A percentile compares a stretch with the other conserved stretches of the same genome.
Conservation (phyloP, 148 eudicot species). For the Rhododendron henanense region DNA sequence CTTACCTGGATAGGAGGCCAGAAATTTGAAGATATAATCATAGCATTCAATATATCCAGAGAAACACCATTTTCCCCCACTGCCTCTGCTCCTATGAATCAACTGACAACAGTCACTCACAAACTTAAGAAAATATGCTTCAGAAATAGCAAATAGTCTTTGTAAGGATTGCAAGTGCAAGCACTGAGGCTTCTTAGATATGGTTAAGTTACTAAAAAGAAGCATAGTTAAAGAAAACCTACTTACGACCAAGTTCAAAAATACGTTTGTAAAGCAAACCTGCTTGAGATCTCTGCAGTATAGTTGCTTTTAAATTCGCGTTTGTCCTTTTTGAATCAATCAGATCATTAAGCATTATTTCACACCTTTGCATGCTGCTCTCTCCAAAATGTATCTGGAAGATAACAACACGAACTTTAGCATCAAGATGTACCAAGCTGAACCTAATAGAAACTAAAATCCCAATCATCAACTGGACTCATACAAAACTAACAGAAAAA, state of each 20-base stretch:
- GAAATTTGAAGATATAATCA: slow-evolving; percentile 90
- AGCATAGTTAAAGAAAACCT: neutral
- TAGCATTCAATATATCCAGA: slow-evolving; percentile 64
- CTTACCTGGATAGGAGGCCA: slow-evolving; percentile 98
- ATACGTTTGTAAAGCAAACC: slow-evolving; percentile 27
- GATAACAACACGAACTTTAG: slow-evolving; percentile 11
- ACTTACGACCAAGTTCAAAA: neutral
- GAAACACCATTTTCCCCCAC: slow-evolving; percentile 45
- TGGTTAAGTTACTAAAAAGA: neutral
- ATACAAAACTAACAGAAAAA: slow-evolving; percentile 3
- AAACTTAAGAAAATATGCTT: neutral
- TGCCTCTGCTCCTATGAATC: slow-evolving; percentile 34
- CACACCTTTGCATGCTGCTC: slow-evolving; percentile 98
- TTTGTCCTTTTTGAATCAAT: slow-evolving; percentile 91
- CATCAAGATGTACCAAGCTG: slow-evolving; percentile 10
- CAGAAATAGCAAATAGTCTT: neutral
- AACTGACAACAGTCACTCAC: slow-evolving; percentile 10
- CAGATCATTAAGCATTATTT: slow-evolving; percentile 97
- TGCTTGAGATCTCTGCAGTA: slow-evolving; percentile 54
- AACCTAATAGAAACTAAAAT: neutral
- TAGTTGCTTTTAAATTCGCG: slow-evolving; percentile 82
- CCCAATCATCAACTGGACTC: slow-evolving; percentile 1
- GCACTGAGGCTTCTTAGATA: neutral
- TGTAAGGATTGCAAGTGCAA: neutral
- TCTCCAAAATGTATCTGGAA: slow-evolving; percentile 97